A percentile compares a stretch with the other conserved stretches of the same genome.
phyloP scores from a whole-genome alignment of 2,329 filamentous ascomycete genomes.

The Aspergillus aculeatinus region DNA sequence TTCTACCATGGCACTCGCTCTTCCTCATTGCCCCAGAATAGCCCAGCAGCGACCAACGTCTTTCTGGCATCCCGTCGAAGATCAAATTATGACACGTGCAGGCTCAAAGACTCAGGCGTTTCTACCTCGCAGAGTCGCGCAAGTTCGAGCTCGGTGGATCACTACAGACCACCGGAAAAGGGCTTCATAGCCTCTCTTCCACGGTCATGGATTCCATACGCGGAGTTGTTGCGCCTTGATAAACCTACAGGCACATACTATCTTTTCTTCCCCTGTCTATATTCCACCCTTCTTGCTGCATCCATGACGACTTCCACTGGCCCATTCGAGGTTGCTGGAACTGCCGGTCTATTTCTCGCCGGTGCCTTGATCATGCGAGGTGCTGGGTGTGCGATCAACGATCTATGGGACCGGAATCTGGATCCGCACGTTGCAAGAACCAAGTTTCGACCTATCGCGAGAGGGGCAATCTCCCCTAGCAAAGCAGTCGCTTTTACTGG shows the following conservation, averaged over 20 bases:
- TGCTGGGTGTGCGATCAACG: slow-evolving; percentile 57
- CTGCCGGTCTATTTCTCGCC: slow-evolving; percentile 41
- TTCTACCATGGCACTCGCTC: background rate
- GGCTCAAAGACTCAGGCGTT: background rate
- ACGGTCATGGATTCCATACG: slow-evolving; percentile 54
- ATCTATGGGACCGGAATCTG: slow-evolving; percentile 55
- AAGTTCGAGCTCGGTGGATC: slow-evolving; percentile 21
- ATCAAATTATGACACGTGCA: background rate
- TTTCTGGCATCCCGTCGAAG: background rate
- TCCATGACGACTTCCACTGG: slow-evolving; percentile 35
- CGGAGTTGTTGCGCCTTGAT: slow-evolving; percentile 54
- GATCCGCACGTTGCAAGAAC: slow-evolving; percentile 55
- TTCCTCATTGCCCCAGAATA: background rate
- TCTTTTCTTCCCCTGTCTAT: slow-evolving; percentile 54
- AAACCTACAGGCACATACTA: slow-evolving; percentile 54
- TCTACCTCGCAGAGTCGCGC: background rate
- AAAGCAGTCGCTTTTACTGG: slow-evolving; percentile 48
- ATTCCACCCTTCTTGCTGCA: slow-evolving; percentile 48
- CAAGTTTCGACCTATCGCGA: slow-evolving; percentile 52
- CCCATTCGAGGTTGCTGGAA: slow-evolving; percentile 39
- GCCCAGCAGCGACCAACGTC: background rate
- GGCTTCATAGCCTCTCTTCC: slow-evolving; percentile 50
- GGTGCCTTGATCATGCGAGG: slow-evolving; percentile 52
- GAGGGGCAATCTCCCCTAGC: slow-evolving; percentile 50
- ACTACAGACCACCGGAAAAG: slow-evolving; percentile 47